Base-by-base conservation (phyloP, 805 yeast genomes). In the Schwanniomyces pseudopolymorphus region DNA sequence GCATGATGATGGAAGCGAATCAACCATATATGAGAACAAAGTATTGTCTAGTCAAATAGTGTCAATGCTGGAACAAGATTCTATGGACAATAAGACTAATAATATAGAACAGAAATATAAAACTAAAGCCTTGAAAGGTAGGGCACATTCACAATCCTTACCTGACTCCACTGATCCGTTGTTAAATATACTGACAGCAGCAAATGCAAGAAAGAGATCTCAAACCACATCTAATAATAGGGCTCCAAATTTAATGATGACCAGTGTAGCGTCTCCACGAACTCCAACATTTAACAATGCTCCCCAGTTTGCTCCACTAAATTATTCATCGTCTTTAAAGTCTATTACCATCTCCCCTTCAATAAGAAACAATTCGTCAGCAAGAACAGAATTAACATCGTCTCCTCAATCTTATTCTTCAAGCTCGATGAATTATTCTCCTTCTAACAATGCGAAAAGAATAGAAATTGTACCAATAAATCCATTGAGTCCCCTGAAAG, bases 331-430 rank as follows among this genome's bases (percentile, higher is more conserved):
- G 10, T 68, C 76, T 1, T 56, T 72, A 33, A 70, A 70, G 44
- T 63, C 72, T 4, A 58, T 72, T 5, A 66, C 74, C 3, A 69
- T 70, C 8, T 66, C 74, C 10, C 75, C 75, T 8, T 67, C 67
- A 43, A 51, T 59, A 0, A 50, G 67, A 40, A 43, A 44, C 25
- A 50, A 48, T 38, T 24, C 40, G 4, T 8, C 27, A 9, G n/a
- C 19, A n/a, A 43, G 46, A 14, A 43, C 39, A 19, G 53, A 45
- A n/a, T 44, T 35, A 16, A 49, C 57, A 4, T 13, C 33, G 3
- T 59, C 64, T 8, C 63, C 63, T 13, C 56, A 50, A 26, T 58
- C 61, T 16, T 17, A 43, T 14, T 53, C 61, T 4, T 46, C 41
- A 6, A 21, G 40, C 10, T 46, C 55, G 4, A 39, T 47, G n/a